A percentile compares a stretch with the other conserved stretches of the same genome.
phyloP scores from a whole-genome alignment of 2,329 filamentous ascomycete genomes.

The Fusarium praegraminearum region DNA sequence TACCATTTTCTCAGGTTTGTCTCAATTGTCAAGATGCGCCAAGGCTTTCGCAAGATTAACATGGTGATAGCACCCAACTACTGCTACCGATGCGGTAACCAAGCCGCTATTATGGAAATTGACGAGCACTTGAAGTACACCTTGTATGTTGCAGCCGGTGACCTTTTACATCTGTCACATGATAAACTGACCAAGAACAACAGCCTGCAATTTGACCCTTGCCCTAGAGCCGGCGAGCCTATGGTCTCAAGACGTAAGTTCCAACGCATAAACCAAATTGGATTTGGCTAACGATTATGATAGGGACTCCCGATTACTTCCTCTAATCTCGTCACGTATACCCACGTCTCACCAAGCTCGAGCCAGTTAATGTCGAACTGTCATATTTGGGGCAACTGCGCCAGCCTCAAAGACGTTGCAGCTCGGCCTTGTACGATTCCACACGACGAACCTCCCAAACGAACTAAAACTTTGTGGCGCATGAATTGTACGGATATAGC shows the following conservation, averaged over 20 bases:
- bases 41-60: slow-evolving; percentile 11
- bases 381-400: slow-evolving; percentile 29
- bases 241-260: slow-evolving; percentile 93
- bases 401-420: slow-evolving; percentile 34
- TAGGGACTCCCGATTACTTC: slow-evolving; percentile 96
- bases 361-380: slow-evolving; percentile 30
- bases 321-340: slow-evolving; percentile 69
- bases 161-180: not conserved
- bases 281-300: slow-evolving; percentile 38
- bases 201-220: slow-evolving; percentile 99
- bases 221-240: slow-evolving; percentile 94
- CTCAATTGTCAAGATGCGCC: slow-evolving; percentile 2
- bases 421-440: slow-evolving; percentile 50
- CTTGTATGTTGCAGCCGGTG: slow-evolving; percentile 75
- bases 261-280: not conserved
- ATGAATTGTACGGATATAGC: slow-evolving; percentile 40
- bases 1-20: slow-evolving; percentile 93
- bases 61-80: slow-evolving; percentile 79
- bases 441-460: slow-evolving; percentile 37
- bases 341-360: slow-evolving; percentile 45
- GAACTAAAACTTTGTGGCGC: slow-evolving; percentile 33
- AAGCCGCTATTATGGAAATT: slow-evolving; percentile 99
- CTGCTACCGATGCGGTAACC: slow-evolving; percentile 98
- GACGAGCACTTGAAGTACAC: slow-evolving; percentile 99
- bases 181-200: slow-evolving; percentile 57